Percentiles rank a stretch among this genome's conserved stretches.
Evolutionary conservation across 2,329 filamentous ascomycete genomes (phyloP).

Genomic region (Aspergillus amoenus): DNA sequence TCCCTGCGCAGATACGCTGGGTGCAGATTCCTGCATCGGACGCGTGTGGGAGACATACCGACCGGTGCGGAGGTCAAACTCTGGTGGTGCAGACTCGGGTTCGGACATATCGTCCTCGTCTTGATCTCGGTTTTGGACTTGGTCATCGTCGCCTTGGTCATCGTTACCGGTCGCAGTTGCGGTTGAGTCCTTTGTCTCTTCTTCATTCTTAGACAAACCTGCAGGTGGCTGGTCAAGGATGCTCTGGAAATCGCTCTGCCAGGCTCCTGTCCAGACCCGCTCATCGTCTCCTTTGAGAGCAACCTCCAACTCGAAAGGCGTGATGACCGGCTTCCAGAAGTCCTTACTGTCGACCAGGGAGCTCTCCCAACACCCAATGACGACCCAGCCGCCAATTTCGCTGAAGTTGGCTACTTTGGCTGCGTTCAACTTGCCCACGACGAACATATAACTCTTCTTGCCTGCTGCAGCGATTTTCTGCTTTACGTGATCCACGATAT

Average conservation of each 20-base stretch:
- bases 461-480: conserved; percentile 72
- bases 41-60: conserved; percentile 73
- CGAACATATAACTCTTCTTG: conserved; percentile 94
- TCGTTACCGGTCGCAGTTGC: conserved; percentile 11
- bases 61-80: conserved; percentile 89
- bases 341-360: conserved; percentile 84
- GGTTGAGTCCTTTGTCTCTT: conserved; percentile 25
- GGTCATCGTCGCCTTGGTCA: too few species aligned
- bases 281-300: conserved; percentile 73
- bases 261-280: conserved; percentile 81
- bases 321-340: conserved; percentile 86
- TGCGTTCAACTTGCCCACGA: conserved; percentile 93
- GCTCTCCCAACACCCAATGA: conserved; percentile 98
- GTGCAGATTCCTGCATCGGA: conserved; percentile 42
- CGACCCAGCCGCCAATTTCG: conserved; percentile 94
- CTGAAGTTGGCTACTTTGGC: conserved; percentile 96
- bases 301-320: conserved; percentile 87
- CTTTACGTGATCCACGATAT: conserved; percentile 73
- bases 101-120: conserved; percentile 64
- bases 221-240: conserved; percentile 49
- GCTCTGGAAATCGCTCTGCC: conserved; percentile 82
- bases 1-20: conserved; percentile 25
- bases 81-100: conserved; percentile 68
- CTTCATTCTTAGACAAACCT: conserved; percentile 19
- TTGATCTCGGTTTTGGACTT: conserved; percentile 45